A percentile compares a stretch with the other conserved stretches of the same genome.
Conservation (phyloP, 2,329 filamentous ascomycete genomes). For the Microcyclospora pomicola region DNA sequence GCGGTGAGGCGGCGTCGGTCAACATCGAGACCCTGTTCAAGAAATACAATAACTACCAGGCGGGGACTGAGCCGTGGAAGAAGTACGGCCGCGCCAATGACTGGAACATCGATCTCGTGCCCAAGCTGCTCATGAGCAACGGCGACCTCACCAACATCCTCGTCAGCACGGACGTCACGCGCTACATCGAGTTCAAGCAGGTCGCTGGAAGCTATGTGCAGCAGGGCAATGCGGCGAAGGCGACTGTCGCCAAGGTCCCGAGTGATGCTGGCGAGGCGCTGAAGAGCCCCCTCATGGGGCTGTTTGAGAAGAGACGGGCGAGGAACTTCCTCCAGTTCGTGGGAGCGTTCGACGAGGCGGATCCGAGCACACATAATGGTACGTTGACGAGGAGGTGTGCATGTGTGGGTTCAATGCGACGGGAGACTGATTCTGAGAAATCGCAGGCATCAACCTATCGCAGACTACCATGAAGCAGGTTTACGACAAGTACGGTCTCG, state of each 20-base stretch:
- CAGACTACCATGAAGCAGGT: slow-evolving; percentile 91
- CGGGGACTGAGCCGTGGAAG: slow-evolving; percentile 87
- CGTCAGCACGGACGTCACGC: slow-evolving; percentile 68
- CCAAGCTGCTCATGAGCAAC: slow-evolving; percentile 97
- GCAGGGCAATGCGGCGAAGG: slow-evolving; percentile 67
- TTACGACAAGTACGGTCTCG: slow-evolving; percentile 93
- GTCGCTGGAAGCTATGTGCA: slow-evolving; percentile 95
- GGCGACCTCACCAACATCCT: slow-evolving; percentile 98
- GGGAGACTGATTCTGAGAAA: slow-evolving; percentile 6
- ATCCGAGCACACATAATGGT: slow-evolving; percentile 85
- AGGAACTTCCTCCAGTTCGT: slow-evolving; percentile 96
- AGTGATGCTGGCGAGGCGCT: slow-evolving; percentile 84
- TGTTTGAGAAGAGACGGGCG: slow-evolving; percentile 95
- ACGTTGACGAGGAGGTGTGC: slow-evolving; percentile 5
- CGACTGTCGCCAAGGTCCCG: slow-evolving; percentile 91
- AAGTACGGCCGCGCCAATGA: slow-evolving; percentile 93
- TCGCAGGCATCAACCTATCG: slow-evolving; percentile 58
- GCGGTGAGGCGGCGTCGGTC: slow-evolving; percentile 90
- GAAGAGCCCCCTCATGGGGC: slow-evolving; percentile 84
- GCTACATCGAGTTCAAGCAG: slow-evolving; percentile 41
- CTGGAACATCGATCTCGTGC: slow-evolving; percentile 98
- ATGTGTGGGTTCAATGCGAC: neutral
- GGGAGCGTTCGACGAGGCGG: slow-evolving; percentile 67
- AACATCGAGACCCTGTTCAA: slow-evolving; percentile 97
- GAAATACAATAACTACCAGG: slow-evolving; percentile 73